Percentiles rank a stretch among this genome's conserved stretches.
These are phyloP conservation scores for Alternaria sp. DNA, from an alignment of 2,329 filamentous ascomycete species.

Conservation along the genomic window DNA sequence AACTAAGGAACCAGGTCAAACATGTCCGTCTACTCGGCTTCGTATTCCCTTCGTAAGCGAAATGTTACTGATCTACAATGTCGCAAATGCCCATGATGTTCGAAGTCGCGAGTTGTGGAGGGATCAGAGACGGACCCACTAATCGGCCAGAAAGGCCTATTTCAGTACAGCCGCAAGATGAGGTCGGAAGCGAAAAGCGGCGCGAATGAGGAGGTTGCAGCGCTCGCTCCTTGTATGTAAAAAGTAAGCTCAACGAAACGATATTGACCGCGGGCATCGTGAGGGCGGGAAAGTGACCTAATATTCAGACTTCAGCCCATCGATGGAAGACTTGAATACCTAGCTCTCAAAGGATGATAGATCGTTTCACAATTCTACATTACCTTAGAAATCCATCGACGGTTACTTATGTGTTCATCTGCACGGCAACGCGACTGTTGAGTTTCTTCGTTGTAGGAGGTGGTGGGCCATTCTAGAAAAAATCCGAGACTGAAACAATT, in stretches of 20 bases:
- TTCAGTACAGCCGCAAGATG: neutral
- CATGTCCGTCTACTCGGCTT: neutral
- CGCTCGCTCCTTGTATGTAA: neutral
- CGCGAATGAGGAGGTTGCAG: neutral
- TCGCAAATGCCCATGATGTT: neutral
- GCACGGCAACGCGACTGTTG: neutral
- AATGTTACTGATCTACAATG: neutral
- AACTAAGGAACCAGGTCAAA: neutral
- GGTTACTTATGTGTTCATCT: neutral
- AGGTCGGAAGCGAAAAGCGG: neutral
- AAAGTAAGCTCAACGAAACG: neutral
- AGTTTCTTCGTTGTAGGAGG: neutral
- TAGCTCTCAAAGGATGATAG: neutral
- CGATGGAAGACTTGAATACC: neutral
- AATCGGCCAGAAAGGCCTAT: neutral
- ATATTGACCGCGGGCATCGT: neutral
- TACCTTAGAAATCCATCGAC: neutral
- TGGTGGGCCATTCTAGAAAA: constrained; percentile 7
- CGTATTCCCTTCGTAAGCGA: neutral
- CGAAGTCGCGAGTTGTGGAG: neutral
- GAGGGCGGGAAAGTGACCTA: neutral
- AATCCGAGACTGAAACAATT: neutral
- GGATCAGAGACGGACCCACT: neutral
- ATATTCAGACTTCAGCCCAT: neutral
- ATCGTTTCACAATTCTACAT: neutral